A percentile compares a stretch with the other conserved stretches of the same genome.
Conservation (phyloP, 1,284 basidiomycete species). For the Irpex rosettiformis region DNA sequence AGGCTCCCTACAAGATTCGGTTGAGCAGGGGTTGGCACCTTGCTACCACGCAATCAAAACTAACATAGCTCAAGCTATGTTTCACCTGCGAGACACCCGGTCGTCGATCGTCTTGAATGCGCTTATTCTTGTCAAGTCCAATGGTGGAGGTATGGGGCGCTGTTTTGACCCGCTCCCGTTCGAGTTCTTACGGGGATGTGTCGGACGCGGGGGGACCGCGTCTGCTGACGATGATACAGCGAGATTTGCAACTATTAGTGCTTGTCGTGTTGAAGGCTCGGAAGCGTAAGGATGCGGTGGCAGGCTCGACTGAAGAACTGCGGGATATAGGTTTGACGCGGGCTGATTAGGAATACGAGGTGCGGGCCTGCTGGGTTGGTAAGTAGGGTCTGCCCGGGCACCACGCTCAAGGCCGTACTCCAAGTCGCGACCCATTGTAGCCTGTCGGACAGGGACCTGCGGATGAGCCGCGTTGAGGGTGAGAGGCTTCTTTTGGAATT, state of each 20-base stretch:
- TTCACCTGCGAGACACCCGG: slow-evolving; percentile 8
- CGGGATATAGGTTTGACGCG: slow-evolving; percentile 10
- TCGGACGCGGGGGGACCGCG: slow-evolving; percentile 2
- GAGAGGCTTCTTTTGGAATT: slow-evolving; percentile 19
- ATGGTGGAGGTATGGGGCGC: slow-evolving; percentile 15
- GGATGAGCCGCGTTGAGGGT: slow-evolving; percentile 14
- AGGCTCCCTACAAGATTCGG: too few species aligned
- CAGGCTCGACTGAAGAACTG: slow-evolving; percentile 9
- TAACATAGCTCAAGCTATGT: background rate
- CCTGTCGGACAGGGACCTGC: slow-evolving; percentile 17
- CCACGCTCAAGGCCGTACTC: slow-evolving; percentile 9
- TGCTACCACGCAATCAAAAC: too few species aligned
- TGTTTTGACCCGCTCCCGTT: slow-evolving; percentile 11
- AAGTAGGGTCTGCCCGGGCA: slow-evolving; percentile 3
- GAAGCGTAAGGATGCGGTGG: background rate
- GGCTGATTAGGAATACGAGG: slow-evolving; percentile 5
- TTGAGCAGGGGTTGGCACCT: too few species aligned
- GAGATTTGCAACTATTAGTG: background rate
- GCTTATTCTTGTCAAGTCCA: slow-evolving; percentile 17
- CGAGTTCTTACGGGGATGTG: slow-evolving; percentile 13
- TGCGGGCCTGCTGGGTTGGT: slow-evolving; percentile 9
- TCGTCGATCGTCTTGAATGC: slow-evolving; percentile 14
- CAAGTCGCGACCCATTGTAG: slow-evolving; percentile 12
- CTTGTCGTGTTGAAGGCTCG: background rate
- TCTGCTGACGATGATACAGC: background rate